Percentiles rank a stretch among this genome's conserved stretches.
Evolutionary conservation across 2,329 filamentous ascomycete species (phyloP).

Genomic region (Fusarium redolens): DNA sequence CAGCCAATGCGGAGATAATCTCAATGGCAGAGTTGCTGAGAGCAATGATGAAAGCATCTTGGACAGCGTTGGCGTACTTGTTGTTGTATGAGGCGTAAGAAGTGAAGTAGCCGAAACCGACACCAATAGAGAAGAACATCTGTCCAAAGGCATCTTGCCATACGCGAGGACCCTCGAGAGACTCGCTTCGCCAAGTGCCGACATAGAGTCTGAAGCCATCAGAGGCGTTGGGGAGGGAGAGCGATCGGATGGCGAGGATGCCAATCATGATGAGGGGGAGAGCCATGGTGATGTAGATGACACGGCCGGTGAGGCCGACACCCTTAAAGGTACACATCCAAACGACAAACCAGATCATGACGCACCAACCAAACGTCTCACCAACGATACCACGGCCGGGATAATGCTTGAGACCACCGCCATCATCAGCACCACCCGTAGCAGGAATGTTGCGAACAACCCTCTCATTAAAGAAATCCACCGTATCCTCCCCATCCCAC

Average conservation of each 20-base stretch:
- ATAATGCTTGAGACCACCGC: conserved; percentile 47
- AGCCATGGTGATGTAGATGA: conserved; percentile 68
- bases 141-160: conserved; percentile 67
- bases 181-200: conserved; percentile 54
- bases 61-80: conserved; percentile 61
- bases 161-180: conserved; percentile 49
- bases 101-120: conserved; percentile 67
- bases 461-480: conserved; percentile 27
- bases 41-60: conserved; percentile 66
- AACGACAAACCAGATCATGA: conserved; percentile 67
- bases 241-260: conserved; percentile 61
- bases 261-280: conserved; percentile 64
- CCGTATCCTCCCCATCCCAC: conserved; percentile 52
- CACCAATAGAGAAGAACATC: conserved; percentile 54
- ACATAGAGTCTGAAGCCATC: conserved; percentile 59
- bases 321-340: conserved; percentile 69
- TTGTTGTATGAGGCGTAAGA: conserved; percentile 67
- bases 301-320: conserved; percentile 64
- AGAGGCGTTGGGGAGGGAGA: conserved; percentile 62
- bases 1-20: conserved; percentile 54
- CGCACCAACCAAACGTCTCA: conserved; percentile 64
- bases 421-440: background rate
- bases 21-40: conserved; percentile 64
- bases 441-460: conserved; percentile 50
- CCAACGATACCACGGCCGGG: conserved; percentile 57